Percentiles rank a stretch among this genome's conserved stretches.
Evolutionary conservation across 495 filamentous ascomycete species (phyloP).

Genomic region (Achaetomiella virescens): DNA sequence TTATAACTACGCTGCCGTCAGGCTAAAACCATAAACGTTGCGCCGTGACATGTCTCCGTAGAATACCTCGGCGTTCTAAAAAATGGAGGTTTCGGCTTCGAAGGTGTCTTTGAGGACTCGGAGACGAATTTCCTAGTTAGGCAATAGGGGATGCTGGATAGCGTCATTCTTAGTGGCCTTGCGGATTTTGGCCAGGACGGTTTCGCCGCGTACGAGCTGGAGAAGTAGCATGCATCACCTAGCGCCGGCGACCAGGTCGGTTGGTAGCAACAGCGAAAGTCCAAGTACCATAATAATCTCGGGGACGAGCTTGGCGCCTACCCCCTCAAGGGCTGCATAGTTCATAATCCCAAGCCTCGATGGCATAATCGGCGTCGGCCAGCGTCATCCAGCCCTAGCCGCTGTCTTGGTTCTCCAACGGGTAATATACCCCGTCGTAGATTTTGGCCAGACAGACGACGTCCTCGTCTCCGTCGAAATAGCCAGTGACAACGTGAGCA

Average conservation of each 20-base stretch:
- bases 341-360: neutral
- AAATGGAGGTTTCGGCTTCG: neutral
- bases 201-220: neutral
- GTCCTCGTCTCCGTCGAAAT: neutral
- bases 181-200: neutral
- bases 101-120: neutral
- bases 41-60: neutral
- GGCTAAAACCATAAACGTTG: neutral
- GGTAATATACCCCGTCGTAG: slow-evolving; percentile 1
- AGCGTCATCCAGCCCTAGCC: neutral
- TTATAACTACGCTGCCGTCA: neutral
- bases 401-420: neutral
- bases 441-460: neutral
- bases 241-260: neutral
- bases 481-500: neutral
- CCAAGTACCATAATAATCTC: neutral
- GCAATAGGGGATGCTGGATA: neutral
- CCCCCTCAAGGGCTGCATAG: neutral
- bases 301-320: neutral
- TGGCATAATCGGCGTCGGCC: neutral
- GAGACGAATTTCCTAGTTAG: neutral
- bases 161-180: neutral
- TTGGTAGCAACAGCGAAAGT: neutral
- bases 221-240: slow-evolving; percentile 6
- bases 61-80: neutral